phyloP scores from a whole-genome alignment of 2,329 filamentous ascomycete species.

The Cercospora sp. region DNA sequence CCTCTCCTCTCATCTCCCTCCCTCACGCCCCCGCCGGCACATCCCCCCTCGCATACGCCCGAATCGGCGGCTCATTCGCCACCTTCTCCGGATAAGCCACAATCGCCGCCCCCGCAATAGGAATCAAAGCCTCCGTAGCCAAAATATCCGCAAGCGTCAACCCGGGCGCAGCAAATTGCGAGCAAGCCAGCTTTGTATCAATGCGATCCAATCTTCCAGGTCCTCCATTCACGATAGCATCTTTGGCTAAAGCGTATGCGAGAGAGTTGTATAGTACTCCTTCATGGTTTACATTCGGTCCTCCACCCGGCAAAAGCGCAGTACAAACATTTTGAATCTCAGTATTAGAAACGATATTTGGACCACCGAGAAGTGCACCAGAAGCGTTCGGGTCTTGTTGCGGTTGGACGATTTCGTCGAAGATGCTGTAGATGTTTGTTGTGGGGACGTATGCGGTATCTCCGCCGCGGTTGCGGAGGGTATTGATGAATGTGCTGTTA shows the following conservation, averaged over 20 bases:
- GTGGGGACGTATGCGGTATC: slow-evolving; percentile 57
- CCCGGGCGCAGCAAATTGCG: slow-evolving; percentile 39
- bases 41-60: slow-evolving; percentile 41
- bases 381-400: slow-evolving; percentile 51
- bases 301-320: slow-evolving; percentile 39
- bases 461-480: slow-evolving; percentile 48
- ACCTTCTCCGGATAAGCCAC: slow-evolving; percentile 40
- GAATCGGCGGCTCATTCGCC: slow-evolving; percentile 43
- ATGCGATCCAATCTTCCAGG: slow-evolving; percentile 44
- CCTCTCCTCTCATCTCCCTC: too few species aligned
- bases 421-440: slow-evolving; percentile 53
- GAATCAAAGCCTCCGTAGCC: slow-evolving; percentile 44
- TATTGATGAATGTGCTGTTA: slow-evolving; percentile 46
- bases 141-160: slow-evolving; percentile 47
- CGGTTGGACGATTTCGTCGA: slow-evolving; percentile 56
- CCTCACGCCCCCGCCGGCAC: slow-evolving; percentile 7
- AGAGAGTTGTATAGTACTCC: slow-evolving; percentile 52
- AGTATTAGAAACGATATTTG: slow-evolving; percentile 51
- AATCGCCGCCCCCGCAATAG: slow-evolving; percentile 41
- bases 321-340: slow-evolving; percentile 50
- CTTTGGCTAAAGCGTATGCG: slow-evolving; percentile 45
- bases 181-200: slow-evolving; percentile 43
- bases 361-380: slow-evolving; percentile 44
- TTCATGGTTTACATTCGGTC: slow-evolving; percentile 51
- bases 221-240: slow-evolving; percentile 51